These are phyloP conservation scores for Besnoitia besnoiti DNA, from an alignment of 169 alveolate species.

Conservation along the genomic window DNA sequence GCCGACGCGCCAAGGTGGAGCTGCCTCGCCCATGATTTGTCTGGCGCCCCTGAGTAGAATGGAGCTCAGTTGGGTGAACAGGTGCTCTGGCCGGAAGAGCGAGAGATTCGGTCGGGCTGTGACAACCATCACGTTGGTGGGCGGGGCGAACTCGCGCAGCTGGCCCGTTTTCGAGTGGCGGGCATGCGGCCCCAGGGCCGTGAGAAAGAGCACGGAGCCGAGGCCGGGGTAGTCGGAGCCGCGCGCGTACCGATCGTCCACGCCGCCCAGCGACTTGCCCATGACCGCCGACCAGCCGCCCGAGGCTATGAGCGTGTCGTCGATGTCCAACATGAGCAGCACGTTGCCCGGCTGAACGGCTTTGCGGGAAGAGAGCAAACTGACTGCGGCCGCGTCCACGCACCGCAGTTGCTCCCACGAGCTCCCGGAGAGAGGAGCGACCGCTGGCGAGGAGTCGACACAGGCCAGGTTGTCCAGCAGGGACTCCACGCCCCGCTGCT, in stretches of 20 bases:
- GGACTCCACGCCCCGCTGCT: too few relatives aligned
- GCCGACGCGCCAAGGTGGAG: conserved; percentile 50
- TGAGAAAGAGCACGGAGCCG: conserved; percentile 46
- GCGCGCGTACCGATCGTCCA: conserved; percentile 36
- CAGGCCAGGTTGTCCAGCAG: neutral
- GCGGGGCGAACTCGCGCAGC: neutral
- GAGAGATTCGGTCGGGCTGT: conserved; percentile 57
- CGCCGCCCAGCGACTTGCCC: conserved; percentile 63
- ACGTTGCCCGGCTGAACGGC: conserved; percentile 19
- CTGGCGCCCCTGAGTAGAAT: conserved; percentile 53
- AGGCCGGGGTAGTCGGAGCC: conserved; percentile 65
- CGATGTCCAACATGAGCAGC: conserved; percentile 51
- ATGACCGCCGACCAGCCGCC: conserved; percentile 53
- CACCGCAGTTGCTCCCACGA: neutral
- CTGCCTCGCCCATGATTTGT: conserved; percentile 45
- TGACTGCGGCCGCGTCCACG: neutral
- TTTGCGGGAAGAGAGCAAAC: neutral
- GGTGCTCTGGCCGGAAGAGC: conserved; percentile 39
- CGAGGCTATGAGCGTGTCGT: conserved; percentile 52
- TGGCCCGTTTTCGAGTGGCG: conserved; percentile 17
- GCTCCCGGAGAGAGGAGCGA: neutral
- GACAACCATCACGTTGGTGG: conserved; percentile 31
- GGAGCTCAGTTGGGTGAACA: conserved; percentile 25
- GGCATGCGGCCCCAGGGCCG: conserved; percentile 62
- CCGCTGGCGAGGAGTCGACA: neutral